phyloP scores from a whole-genome alignment of 1,139 yeast species.

The Taphrina betulina region DNA sequence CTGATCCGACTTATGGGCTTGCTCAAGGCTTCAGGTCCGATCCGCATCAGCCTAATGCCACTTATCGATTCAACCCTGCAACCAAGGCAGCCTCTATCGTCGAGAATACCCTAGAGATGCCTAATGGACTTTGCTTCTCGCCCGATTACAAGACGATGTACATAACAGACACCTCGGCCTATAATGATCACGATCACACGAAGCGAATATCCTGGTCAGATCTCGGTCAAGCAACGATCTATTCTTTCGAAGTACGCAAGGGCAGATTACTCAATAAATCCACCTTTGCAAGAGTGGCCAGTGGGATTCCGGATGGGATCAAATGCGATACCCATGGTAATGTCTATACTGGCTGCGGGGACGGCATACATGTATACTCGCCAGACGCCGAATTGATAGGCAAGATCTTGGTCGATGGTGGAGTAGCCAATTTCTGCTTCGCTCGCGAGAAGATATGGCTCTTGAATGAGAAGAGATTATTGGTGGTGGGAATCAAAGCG shows the following conservation, averaged over 20 bases:
- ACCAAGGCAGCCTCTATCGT: constrained; percentile 20
- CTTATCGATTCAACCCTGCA: constrained; percentile 34
- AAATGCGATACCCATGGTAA: constrained; percentile 41
- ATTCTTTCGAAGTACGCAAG: constrained; percentile 33
- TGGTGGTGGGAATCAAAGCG: constrained; percentile 19
- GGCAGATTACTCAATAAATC: constrained; percentile 3
- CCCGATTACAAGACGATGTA: constrained; percentile 35
- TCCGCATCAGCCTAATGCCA: constrained; percentile 35
- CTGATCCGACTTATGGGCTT: constrained; percentile 37
- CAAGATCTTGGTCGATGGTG: constrained; percentile 40
- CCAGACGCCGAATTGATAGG: constrained; percentile 41
- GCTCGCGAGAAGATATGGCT: constrained; percentile 36
- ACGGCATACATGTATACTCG: constrained; percentile 44
- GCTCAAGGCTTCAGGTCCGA: constrained; percentile 36
- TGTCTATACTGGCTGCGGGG: constrained; percentile 42
- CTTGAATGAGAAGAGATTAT: constrained; percentile 33
- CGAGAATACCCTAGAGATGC: constrained; percentile 12
- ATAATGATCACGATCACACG: constrained; percentile 34
- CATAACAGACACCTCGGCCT: constrained; percentile 37
- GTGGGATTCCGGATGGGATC: constrained; percentile 43
- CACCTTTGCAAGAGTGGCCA: constrained; percentile 35
- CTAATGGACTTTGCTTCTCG: constrained; percentile 37
- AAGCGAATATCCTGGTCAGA: constrained; percentile 27
- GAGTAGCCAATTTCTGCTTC: constrained; percentile 42
- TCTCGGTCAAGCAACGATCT: constrained; percentile 33